Percentiles rank a stretch among this genome's conserved stretches.
phyloP scores from a whole-genome alignment of 2,329 filamentous ascomycete species.

The Dactylellina parvicollis region DNA sequence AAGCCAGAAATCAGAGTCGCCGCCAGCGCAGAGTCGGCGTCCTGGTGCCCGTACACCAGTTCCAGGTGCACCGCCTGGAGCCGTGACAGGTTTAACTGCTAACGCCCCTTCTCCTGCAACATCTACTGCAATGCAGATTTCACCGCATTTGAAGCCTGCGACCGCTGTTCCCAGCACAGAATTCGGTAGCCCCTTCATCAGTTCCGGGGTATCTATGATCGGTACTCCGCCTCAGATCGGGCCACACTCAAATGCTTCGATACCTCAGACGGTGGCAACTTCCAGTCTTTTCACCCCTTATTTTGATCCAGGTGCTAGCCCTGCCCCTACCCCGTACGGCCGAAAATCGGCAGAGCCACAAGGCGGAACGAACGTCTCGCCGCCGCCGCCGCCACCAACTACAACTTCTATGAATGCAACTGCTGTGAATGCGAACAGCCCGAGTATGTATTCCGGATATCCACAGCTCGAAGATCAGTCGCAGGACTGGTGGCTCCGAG shows the following conservation, averaged over 20 bases:
- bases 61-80: slow-evolving; percentile 19
- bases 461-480: slow-evolving; percentile 58
- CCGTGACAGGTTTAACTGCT: background rate
- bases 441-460: slow-evolving; percentile 54
- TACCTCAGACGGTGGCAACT: slow-evolving; percentile 10
- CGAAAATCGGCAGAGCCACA: slow-evolving; percentile 12
- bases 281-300: slow-evolving; percentile 45
- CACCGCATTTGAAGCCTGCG: slow-evolving; percentile 6
- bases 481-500: slow-evolving; percentile 73
- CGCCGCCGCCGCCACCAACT: slow-evolving; percentile 45
- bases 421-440: slow-evolving; percentile 40
- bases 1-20: slow-evolving; percentile 31
- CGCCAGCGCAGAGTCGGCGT: slow-evolving; percentile 14
- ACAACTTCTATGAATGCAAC: slow-evolving; percentile 24
- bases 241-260: slow-evolving; percentile 14
- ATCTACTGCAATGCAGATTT: slow-evolving; percentile 13
- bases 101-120: slow-evolving; percentile 1
- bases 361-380: slow-evolving; percentile 55
- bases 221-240: slow-evolving; percentile 23
- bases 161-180: slow-evolving; percentile 8
- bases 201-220: slow-evolving; percentile 16
- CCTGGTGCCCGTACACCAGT: slow-evolving; percentile 11
- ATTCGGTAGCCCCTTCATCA: slow-evolving; percentile 28
- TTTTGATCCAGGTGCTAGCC: slow-evolving; percentile 47
- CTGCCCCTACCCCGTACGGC: slow-evolving; percentile 23